Evolutionary conservation across 805 yeast species (phyloP), one percentile per base, ranked within the genome.

Genomic region (Candida quercuum): DNA sequence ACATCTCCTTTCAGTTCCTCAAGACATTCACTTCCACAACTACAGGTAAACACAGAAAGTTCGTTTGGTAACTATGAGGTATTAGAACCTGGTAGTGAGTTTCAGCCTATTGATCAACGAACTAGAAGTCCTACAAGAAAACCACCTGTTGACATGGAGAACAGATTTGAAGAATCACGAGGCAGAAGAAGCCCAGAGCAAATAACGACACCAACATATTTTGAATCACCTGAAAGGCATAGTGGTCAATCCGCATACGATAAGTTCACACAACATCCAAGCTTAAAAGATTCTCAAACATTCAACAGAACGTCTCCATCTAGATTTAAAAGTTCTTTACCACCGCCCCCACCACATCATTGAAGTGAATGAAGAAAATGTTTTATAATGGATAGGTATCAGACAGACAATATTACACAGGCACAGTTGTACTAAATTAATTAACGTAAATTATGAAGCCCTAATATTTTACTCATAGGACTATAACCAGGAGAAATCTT

Each of bases 171-270:
- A n/a, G n/a, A 22, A 22, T 22, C 24, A 22, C 24, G 8, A 22
- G 10, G 11, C 24, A 8, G 11, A 22, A 22, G 24, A 22, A 11
- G 11, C 24, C 8, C 24, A 22, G 24, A 22, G 24, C 24, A 22
- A 11, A 22, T 22, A 22, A 22, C 10, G 24, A 22, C 29, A 26
- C 29, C 29, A 26, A 26, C 29, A n/a, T 18, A 9, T 14, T 26
- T 9, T 11, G 17, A 26, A 26, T 4, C 6, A 11, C 15, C 15
- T 26, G 66, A 69, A 6, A 54, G 51, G 34, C 64, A 55, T 42
- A 60, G 67, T 42, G 76, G 76, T 1, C 77, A 77, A 4, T 63
- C 72, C 0, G 76, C 77, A 2, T 59, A 63, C 32, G 74, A 70
- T 7, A 37, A 22, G 21, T 48, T 48, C 39, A 46, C 39, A 12